Base-by-base conservation (phyloP, 2,329 filamentous ascomycete genomes). In the Ilyonectria destructans region DNA sequence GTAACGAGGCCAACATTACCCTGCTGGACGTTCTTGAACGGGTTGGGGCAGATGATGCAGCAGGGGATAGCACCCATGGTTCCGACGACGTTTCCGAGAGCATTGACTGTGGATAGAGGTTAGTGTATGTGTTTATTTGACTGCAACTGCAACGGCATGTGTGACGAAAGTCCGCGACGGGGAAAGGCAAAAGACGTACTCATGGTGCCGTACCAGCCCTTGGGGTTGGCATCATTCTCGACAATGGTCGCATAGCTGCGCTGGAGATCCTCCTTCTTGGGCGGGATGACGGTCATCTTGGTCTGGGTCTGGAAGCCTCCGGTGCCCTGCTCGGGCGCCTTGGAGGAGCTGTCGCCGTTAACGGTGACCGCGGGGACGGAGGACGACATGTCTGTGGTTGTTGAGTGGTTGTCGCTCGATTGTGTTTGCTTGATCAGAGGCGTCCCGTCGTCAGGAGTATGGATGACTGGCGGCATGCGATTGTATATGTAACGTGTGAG, bases 1-100 rank as follows among this genome's bases (percentile, higher is more conserved):
- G 95, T 97, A 80, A 99, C 92, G 51, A 99, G 88, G 69, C 96
- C 96, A 56, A 99, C 96, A 75, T 97, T 95, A 76, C 96, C 96
- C 85, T 98, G 96, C 63, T 89, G 85, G 67, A 99, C 96, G 55
- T 90, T 91, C 85, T 97, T 97, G 88, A 95, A 98, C 3, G 96
- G 96, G 84, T 99, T 99, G 57, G 96, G 96, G 85, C 93, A 98
- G 83, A 91, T 86, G 79, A 97, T 84, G 81, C 95, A 97, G 90
- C 95, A 97, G 5, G 96, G 96, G 74, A 98, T 87, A 19, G 96
- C 95, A 58, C 96, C 96, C 23, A 93, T 78, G 52, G 90, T 92
- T 74, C 96, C 96, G 62, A 98, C 86, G 75, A 88, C 85, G 59
- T 88, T 80, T 71, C 96, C 96, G 8, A 98, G 84, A 17, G 85